These are phyloP conservation scores for Wickerhamiella infanticola DNA, from an alignment of 1,139 yeast species.

Conservation along the genomic window DNA sequence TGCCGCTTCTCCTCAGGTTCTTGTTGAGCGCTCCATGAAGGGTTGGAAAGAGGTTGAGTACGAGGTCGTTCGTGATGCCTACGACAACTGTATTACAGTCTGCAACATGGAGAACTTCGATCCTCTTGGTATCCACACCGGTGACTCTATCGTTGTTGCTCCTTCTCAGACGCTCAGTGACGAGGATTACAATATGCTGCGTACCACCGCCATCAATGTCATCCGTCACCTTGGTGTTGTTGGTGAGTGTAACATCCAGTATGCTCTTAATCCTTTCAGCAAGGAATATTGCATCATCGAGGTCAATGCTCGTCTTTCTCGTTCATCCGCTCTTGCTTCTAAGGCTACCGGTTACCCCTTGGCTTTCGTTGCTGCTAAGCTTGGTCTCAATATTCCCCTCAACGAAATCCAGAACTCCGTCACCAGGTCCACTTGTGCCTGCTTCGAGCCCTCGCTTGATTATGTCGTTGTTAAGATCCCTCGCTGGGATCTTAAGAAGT, in stretches of 20 bases:
- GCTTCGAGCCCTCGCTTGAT: constrained; percentile 96
- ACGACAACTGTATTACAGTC: constrained; percentile 95
- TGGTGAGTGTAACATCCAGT: constrained; percentile 98
- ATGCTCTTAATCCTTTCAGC: constrained; percentile 81
- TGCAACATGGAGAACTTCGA: constrained; percentile 99
- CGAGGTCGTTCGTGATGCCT: constrained; percentile 96
- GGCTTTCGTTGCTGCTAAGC: constrained; percentile 95
- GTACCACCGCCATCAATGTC: constrained; percentile 95
- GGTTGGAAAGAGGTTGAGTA: constrained; percentile 99
- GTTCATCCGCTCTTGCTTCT: constrained; percentile 96
- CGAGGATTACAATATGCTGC: constrained; percentile 94
- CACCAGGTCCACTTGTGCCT: constrained; percentile 88
- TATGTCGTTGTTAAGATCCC: constrained; percentile 97
- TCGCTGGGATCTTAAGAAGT: constrained; percentile 96
- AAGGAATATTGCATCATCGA: constrained; percentile 95
- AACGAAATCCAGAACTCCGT: constrained; percentile 88
- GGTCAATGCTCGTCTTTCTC: constrained; percentile 93
- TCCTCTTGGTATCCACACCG: constrained; percentile 97
- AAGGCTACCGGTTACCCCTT: constrained; percentile 98
- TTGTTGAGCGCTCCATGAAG: constrained; percentile 92
- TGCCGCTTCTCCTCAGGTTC: constrained; percentile 90
- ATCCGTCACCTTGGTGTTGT: constrained; percentile 97
- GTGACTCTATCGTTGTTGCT: constrained; percentile 97
- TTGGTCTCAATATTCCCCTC: constrained; percentile 86
- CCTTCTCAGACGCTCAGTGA: constrained; percentile 96